Evolutionary conservation across 495 filamentous ascomycete genomes (phyloP).

Genomic region (Talaromyces liani): DNA sequence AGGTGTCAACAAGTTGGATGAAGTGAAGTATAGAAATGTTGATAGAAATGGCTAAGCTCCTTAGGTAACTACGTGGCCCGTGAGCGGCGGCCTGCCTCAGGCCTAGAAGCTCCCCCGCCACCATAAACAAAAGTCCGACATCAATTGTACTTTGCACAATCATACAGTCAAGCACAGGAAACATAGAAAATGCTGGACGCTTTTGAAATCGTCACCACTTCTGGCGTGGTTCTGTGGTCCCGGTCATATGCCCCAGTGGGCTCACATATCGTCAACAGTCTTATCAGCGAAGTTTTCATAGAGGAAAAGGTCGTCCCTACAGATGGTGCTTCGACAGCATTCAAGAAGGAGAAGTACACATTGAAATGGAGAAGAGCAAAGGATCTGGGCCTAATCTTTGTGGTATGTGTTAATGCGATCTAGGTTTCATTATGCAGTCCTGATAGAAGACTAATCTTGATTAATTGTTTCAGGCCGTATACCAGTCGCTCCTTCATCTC

Average conservation of each 20-base stretch:
- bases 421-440: neutral
- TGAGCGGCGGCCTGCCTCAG: neutral
- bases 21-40: neutral
- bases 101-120: slow-evolving; percentile 4
- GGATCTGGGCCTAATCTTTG: slow-evolving; percentile 90
- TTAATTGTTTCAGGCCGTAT: slow-evolving; percentile 65
- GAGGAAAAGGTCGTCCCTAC: slow-evolving; percentile 73
- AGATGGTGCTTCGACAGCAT: slow-evolving; percentile 46
- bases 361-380: slow-evolving; percentile 89
- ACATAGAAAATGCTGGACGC: slow-evolving; percentile 68
- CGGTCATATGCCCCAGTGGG: slow-evolving; percentile 73
- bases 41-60: neutral
- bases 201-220: slow-evolving; percentile 93
- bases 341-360: slow-evolving; percentile 90
- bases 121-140: neutral
- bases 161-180: neutral
- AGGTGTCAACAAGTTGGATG: neutral
- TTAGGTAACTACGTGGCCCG: slow-evolving; percentile 3
- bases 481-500: slow-evolving; percentile 88
- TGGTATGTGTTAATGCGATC: slow-evolving; percentile 50
- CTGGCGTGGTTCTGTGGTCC: slow-evolving; percentile 95
- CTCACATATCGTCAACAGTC: slow-evolving; percentile 79
- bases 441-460: neutral
- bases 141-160: neutral
- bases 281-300: slow-evolving; percentile 95